Evolutionary conservation across 1,284 basidiomycete species (phyloP).

Genomic region (Fistulinella staudtii): DNA sequence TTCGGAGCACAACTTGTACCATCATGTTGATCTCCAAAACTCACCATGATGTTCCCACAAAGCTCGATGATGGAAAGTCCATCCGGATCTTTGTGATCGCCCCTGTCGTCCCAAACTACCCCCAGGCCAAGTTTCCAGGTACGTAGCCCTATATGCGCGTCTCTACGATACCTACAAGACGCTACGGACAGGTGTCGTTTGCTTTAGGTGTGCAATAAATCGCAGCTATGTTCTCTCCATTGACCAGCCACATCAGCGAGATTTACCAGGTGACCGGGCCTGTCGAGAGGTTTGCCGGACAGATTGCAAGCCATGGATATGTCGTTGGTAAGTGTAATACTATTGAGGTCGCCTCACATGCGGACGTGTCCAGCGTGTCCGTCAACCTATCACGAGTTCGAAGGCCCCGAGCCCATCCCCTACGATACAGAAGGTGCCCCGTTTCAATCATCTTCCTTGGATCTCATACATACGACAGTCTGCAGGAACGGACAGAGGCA

Average conservation of each 20-base stretch:
- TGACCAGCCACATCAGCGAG: constrained; percentile 46
- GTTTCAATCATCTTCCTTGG: neutral
- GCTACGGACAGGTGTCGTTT: constrained; percentile 57
- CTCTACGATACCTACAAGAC: constrained; percentile 3
- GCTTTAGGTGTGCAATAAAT: constrained; percentile 58
- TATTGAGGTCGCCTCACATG: constrained; percentile 2
- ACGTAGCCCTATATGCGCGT: neutral
- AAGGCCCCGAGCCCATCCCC: constrained; percentile 80
- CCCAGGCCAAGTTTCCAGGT: constrained; percentile 81
- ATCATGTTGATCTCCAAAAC: constrained; percentile 79
- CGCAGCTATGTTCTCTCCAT: neutral
- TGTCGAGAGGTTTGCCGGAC: constrained; percentile 84
- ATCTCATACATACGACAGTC: neutral
- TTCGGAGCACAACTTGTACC: too few relatives aligned
- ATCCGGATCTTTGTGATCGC: constrained; percentile 78
- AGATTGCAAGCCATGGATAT: constrained; percentile 88
- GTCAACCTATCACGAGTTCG: constrained; percentile 86
- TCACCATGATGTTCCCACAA: constrained; percentile 71
- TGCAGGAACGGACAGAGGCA: constrained; percentile 76
- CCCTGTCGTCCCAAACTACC: constrained; percentile 67
- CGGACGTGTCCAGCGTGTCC: constrained; percentile 56
- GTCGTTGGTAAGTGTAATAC: constrained; percentile 55
- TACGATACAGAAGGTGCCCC: constrained; percentile 76
- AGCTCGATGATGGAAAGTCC: constrained; percentile 59
- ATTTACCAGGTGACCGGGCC: constrained; percentile 87